These are phyloP conservation scores for Gymnopilus dilepis DNA, from an alignment of 768 basidiomycete species.

Conservation along the genomic window DNA sequence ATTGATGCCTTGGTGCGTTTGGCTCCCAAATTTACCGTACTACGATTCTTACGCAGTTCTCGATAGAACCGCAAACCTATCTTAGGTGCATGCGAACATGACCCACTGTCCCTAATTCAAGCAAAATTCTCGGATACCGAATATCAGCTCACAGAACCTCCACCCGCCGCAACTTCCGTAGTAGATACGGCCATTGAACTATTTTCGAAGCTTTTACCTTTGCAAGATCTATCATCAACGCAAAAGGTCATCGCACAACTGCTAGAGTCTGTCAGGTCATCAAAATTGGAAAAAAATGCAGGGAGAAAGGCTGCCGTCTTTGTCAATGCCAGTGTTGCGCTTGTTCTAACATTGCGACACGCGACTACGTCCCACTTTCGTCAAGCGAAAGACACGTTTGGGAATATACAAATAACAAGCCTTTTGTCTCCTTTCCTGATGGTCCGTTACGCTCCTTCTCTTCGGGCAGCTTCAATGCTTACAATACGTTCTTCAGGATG, in stretches of 20 bases:
- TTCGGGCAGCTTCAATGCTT: constrained; percentile 1
- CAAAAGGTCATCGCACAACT: constrained; percentile 61
- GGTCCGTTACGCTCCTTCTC: constrained; percentile 43
- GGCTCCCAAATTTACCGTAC: no score
- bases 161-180: constrained; percentile 80
- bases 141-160: constrained; percentile 59
- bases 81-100: constrained; percentile 85
- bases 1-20: constrained; percentile 76
- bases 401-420: constrained; percentile 63
- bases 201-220: constrained; percentile 78
- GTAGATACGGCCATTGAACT: constrained; percentile 91
- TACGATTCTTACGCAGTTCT: neutral
- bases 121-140: constrained; percentile 48
- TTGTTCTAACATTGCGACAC: constrained; percentile 70
- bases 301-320: constrained; percentile 86
- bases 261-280: constrained; percentile 68
- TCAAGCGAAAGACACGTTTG: constrained; percentile 70
- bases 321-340: constrained; percentile 78
- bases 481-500: constrained; percentile 53
- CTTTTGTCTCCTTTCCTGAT: constrained; percentile 76
- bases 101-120: constrained; percentile 75
- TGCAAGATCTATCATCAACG: constrained; percentile 71
- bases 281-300: constrained; percentile 84
- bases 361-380: constrained; percentile 57
- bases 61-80: constrained; percentile 75